Evolutionary conservation across 768 basidiomycete species (phyloP).

Genomic region (Dendrothele bispora): DNA sequence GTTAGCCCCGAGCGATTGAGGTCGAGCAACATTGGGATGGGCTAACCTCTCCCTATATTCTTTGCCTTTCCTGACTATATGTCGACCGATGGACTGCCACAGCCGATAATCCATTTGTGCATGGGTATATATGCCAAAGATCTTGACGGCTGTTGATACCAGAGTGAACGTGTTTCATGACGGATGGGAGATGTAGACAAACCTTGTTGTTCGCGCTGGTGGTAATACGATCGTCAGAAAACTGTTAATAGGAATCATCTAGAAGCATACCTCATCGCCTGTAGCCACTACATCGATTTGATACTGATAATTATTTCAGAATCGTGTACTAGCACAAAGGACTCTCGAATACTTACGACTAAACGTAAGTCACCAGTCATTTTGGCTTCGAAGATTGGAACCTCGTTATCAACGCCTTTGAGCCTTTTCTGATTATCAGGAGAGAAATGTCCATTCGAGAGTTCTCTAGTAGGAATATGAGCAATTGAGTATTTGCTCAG

Average conservation of each 20-base stretch:
- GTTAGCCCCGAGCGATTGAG: neutral
- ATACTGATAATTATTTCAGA: slow-evolving; percentile 17
- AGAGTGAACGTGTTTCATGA: neutral
- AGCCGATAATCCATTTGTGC: slow-evolving; percentile 42
- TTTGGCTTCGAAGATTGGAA: slow-evolving; percentile 71
- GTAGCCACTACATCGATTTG: slow-evolving; percentile 18
- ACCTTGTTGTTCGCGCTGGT: slow-evolving; percentile 21
- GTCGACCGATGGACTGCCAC: slow-evolving; percentile 46
- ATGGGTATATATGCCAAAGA: slow-evolving; percentile 53
- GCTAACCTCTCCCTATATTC: slow-evolving; percentile 54
- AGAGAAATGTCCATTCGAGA: slow-evolving; percentile 71
- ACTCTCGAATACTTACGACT: slow-evolving; percentile 37
- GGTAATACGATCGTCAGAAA: neutral
- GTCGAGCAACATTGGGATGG: neutral
- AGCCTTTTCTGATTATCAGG: slow-evolving; percentile 66
- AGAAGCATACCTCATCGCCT: slow-evolving; percentile 22
- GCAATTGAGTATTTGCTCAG: neutral
- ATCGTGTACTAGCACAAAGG: too few species aligned
- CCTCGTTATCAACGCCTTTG: slow-evolving; percentile 37
- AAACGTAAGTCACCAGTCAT: slow-evolving; percentile 54
- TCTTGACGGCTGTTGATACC: slow-evolving; percentile 40
- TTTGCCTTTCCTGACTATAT: slow-evolving; percentile 42
- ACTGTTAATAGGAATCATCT: neutral
- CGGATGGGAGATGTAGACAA: neutral
- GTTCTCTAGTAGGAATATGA: slow-evolving; percentile 42